Evolutionary conservation across 495 filamentous ascomycete genomes (phyloP), one percentile per base, ranked within the genome.

Genomic region (Aspergillus incahuasiensis): DNA sequence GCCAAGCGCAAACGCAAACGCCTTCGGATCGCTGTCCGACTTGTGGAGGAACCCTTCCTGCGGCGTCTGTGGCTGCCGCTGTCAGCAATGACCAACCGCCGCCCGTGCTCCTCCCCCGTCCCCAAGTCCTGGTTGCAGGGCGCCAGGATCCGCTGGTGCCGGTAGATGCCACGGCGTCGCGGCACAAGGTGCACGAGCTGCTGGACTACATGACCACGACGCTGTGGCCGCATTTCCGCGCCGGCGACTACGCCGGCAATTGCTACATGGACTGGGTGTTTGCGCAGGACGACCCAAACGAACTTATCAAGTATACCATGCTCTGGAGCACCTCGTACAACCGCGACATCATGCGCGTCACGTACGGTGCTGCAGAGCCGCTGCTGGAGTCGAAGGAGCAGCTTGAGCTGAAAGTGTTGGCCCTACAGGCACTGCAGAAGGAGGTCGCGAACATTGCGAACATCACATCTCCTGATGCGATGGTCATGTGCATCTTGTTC

Each of bases 401-500:
- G 51, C 41, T 54, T 5, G 40, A 54, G 41, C 30, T 54, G 3
- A 45, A 35, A 16, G 6, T 5, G 2, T 11, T 54, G 3, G 51
- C 41, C 1, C 51, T 54, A 16, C 24, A 22, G 28, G 30, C n/a
- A 8, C 19, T 54, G 25, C 40, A 24, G 41, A 21, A 35, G 24
- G 51, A 54, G 30, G 20, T 54, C 9, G 51, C 41, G 3, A 54
- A 54, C 24, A 15, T 54, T 5, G 30, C 51, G 1, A 16, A 38
- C 1, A 21, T 13, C 21, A 38, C 1, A 2, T 32, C 51, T 6
- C 51, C 51, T 11, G 51, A 54, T 24, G 24, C 51, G 6, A n/a
- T 54, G 18, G 41, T 57, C 7, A 51, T 48, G 53, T 55, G 53
- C 44, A 49, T 55, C 30, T 38, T 57, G 25, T 57, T 38, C 40